Base-by-base conservation (phyloP, 2,329 filamentous ascomycete species). In the Daldinia eschscholtzii region DNA sequence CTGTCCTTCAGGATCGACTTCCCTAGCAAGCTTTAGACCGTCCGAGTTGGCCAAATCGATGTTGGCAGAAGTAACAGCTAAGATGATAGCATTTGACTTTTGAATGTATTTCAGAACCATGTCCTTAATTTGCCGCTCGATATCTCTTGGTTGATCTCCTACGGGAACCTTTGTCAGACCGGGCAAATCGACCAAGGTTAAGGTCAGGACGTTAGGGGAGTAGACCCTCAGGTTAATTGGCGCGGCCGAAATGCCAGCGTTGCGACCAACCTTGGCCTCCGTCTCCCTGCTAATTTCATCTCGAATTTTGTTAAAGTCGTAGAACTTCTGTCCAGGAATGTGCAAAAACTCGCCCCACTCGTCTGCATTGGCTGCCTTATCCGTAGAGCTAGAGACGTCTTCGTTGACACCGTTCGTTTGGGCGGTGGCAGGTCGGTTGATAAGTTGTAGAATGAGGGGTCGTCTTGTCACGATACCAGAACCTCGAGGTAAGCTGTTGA, bases 341-440 rank as follows among this genome's bases (percentile, higher is more conserved):
- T 99, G 96, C 72, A 99, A 86, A 83, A 99, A 99, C 86, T 99
- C 96, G 85, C 95, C 96, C 93, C 97, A 99, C 82, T 99, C 96
- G 79, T 98, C 94, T 20, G 88, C 82, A 81, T 99, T 99, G 77
- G 94, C 93, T 74, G 94, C 92, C 81, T 92, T 92, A 82, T 98
- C 96, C 73, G 87, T 89, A 62, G 88, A 90, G 66, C 85, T 84
- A 67, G 88, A 82, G 74, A 93, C 79, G 69, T 92, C 88, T 39
- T 90, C 87, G 57, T 88, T 87, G 66, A 90, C 87, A 63, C 94
- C 93, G 81, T 98, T 97, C 69, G 89, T 77, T 77, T 92, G 88
- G 56, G 83, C 75, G 18, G 83, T 78, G 57, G 90, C 82, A 15
- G 91, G 85, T 71, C 93, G 92, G 87, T 99, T 98, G 88, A 99